Percentiles rank a stretch among this genome's conserved stretches.
These are phyloP conservation scores for Iris pallida DNA, from an alignment of 116 monocot species.

Conservation along the genomic window DNA sequence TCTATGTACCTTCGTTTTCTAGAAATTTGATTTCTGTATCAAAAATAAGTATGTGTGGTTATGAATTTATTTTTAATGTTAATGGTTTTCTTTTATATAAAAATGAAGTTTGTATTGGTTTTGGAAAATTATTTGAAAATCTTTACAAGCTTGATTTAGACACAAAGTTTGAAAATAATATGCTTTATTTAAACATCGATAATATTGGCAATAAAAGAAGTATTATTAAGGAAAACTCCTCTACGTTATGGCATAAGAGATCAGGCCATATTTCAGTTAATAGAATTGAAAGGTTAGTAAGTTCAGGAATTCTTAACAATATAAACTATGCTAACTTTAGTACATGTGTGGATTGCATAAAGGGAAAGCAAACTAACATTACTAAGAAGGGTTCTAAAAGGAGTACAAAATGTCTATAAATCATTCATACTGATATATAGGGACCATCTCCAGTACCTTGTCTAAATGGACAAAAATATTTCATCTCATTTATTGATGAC, in stretches of 20 bases:
- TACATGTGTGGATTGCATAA: slow-evolving; percentile 1
- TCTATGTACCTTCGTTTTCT: slow-evolving; percentile 7
- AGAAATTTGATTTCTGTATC: no score
- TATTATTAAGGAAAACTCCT: slow-evolving; percentile 2
- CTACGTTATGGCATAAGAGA: background rate
- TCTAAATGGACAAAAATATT: slow-evolving; percentile 5
- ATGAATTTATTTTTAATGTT: no score
- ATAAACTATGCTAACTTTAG: background rate
- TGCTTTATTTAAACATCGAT: no score
- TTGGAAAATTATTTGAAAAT: no score
- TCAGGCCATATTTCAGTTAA: no score
- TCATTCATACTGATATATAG: no score
- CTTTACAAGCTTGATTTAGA: background rate
- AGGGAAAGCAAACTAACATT: slow-evolving; percentile 3
- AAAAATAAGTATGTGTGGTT: no score
- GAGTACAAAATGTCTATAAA: background rate
- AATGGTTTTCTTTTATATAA: no score
- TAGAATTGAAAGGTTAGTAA: slow-evolving; percentile 1
- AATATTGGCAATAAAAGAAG: no score
- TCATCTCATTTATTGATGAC: slow-evolving; percentile 14
- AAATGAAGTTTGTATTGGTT: no score
- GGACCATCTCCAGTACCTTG: background rate
- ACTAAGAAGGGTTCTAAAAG: background rate
- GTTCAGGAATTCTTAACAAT: background rate
- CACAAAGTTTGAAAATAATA: no score